Percentiles rank a stretch among this genome's conserved stretches.
Conservation (phyloP, 805 yeast species). For the Myxozyma mucilagina region DNA sequence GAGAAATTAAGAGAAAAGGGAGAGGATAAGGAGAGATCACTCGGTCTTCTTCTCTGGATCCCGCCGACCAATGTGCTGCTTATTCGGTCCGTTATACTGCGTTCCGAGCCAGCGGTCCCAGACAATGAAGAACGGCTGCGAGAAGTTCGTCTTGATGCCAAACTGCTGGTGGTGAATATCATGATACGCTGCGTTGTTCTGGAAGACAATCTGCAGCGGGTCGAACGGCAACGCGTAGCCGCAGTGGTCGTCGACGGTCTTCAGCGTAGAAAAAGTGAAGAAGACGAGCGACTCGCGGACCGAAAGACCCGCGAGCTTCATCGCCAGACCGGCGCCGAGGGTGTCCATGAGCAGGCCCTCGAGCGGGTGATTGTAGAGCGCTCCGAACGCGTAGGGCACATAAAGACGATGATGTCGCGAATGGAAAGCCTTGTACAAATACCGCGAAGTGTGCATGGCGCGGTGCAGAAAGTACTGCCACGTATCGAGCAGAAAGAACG, state of each 20-base stretch:
- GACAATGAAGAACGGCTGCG: slow-evolving; percentile 93
- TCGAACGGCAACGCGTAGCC: slow-evolving; percentile 95
- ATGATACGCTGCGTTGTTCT: slow-evolving; percentile 93
- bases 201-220: slow-evolving; percentile 85
- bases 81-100: slow-evolving; percentile 41
- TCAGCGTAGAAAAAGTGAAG: slow-evolving; percentile 86
- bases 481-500: slow-evolving; percentile 78
- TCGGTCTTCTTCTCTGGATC: slow-evolving; percentile 20
- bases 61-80: slow-evolving; percentile 19
- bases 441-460: slow-evolving; percentile 78
- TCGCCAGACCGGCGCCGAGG: slow-evolving; percentile 84
- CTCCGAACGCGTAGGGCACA: slow-evolving; percentile 97
- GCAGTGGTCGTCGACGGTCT: slow-evolving; percentile 98
- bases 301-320: slow-evolving; percentile 58
- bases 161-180: slow-evolving; percentile 97
- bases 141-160: slow-evolving; percentile 89
- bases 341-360: slow-evolving; percentile 95
- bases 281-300: slow-evolving; percentile 76
- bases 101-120: slow-evolving; percentile 83
- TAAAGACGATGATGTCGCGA: slow-evolving; percentile 92
- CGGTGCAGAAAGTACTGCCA: slow-evolving; percentile 96
- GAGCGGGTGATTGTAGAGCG: slow-evolving; percentile 87
- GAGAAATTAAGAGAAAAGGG: no score
- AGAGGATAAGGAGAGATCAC: no score
- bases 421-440: slow-evolving; percentile 77